Conservation (phyloP, 2,329 filamentous ascomycete genomes). For the Penicillium concentricum region DNA sequence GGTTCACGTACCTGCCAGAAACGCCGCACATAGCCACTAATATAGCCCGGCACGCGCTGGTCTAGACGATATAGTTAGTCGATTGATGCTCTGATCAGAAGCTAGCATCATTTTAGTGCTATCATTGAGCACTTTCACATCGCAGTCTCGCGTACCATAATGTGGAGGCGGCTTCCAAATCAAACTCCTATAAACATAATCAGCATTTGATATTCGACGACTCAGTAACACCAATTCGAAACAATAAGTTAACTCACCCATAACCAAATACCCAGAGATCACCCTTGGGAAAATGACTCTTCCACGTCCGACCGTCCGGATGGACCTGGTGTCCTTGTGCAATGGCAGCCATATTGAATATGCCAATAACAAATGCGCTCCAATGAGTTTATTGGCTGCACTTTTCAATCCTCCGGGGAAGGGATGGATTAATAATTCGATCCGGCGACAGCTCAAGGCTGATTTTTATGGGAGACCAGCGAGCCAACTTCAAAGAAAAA, state of each 20-base stretch:
- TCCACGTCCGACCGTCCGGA: slow-evolving; percentile 42
- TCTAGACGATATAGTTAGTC: slow-evolving; percentile 54
- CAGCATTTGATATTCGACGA: not conserved
- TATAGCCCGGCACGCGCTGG: slow-evolving; percentile 80
- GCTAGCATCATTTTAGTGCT: not conserved
- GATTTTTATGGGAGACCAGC: not conserved
- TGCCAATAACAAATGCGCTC: not conserved
- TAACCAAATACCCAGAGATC: slow-evolving; percentile 98
- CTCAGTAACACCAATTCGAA: not conserved
- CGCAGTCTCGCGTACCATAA: slow-evolving; percentile 74
- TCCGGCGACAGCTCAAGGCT: not conserved
- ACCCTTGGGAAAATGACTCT: slow-evolving; percentile 46
- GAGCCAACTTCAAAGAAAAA: not conserved
- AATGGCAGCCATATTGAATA: slow-evolving; percentile 14
- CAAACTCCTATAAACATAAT: slow-evolving; percentile 64
- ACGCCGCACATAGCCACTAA: slow-evolving; percentile 86
- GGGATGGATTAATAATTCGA: not conserved
- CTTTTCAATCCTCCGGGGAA: not conserved
- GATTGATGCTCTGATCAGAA: not conserved
- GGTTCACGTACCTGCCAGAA: slow-evolving; percentile 88
- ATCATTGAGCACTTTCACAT: not conserved
- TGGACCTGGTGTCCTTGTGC: slow-evolving; percentile 23
- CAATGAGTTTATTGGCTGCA: not conserved
- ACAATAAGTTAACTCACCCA: slow-evolving; percentile 63
- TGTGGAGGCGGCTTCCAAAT: slow-evolving; percentile 99